These are phyloP conservation scores for Podospora comata DNA, from an alignment of 495 filamentous ascomycete genomes.

Conservation along the genomic window DNA sequence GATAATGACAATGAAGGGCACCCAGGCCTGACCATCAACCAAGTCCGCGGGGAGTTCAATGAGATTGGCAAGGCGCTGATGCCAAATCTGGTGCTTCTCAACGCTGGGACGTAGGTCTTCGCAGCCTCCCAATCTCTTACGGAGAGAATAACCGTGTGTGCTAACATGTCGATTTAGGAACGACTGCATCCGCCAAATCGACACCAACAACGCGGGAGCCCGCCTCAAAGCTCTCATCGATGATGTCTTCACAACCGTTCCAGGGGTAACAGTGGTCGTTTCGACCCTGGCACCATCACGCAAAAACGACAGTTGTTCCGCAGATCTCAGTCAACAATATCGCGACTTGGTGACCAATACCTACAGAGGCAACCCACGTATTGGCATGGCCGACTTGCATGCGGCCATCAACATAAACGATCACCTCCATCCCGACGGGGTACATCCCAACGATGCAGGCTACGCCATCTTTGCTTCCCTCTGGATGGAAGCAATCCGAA, in stretches of 20 bases:
- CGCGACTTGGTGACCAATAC: not conserved
- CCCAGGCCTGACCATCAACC: conserved; percentile 7
- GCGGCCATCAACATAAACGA: not conserved
- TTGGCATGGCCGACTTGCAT: conserved; percentile 8
- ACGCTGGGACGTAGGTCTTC: conserved; percentile 34
- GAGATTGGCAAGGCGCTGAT: conserved; percentile 29
- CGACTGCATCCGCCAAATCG: conserved; percentile 34
- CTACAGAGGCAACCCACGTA: not conserved
- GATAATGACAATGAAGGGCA: conserved; percentile 28
- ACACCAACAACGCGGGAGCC: conserved; percentile 29
- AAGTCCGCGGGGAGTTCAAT: conserved; percentile 19
- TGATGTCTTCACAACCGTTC: conserved; percentile 34
- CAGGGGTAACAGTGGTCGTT: conserved; percentile 39
- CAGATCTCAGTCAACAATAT: conserved; percentile 15
- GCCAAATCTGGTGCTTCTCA: conserved; percentile 44
- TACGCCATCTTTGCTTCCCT: conserved; percentile 10
- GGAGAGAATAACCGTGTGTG: not conserved
- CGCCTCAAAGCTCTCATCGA: conserved; percentile 35
- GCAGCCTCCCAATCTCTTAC: not conserved
- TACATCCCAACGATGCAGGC: conserved; percentile 13
- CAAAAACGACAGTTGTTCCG: conserved; percentile 5
- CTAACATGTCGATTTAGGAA: conserved; percentile 19
- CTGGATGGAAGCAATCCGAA: conserved; percentile 9
- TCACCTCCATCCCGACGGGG: conserved; percentile 8
- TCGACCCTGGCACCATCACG: conserved; percentile 30